These are phyloP conservation scores for Dendrobium nobile DNA, from an alignment of 106 monocot species.

Conservation along the genomic window DNA sequence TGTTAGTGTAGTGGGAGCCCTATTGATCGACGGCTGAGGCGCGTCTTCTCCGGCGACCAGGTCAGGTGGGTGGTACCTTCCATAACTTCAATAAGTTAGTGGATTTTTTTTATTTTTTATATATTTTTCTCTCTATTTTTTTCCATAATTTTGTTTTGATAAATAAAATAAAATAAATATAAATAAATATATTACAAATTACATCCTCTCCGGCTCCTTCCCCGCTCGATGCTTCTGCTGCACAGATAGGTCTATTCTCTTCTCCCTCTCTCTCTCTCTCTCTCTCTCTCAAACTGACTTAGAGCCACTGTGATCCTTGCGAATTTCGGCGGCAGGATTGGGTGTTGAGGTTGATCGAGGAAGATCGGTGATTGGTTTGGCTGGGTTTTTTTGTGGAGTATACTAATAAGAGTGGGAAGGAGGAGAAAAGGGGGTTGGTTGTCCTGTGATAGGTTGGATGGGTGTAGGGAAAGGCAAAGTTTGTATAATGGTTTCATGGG, in stretches of 20 bases:
- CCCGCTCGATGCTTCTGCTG: not conserved
- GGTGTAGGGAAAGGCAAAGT: not conserved
- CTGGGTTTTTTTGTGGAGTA: not conserved
- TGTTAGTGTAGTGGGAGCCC: not conserved
- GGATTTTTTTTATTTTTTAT: too few species aligned
- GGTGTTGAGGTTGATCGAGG: not conserved
- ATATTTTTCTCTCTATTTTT: too few species aligned
- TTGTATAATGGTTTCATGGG: slow-evolving; percentile 14
- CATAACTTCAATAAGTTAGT: too few species aligned
- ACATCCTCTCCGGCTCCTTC: not conserved
- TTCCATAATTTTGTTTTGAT: not conserved
- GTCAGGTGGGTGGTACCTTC: too few species aligned
- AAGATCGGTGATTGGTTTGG: not conserved
- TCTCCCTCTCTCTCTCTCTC: not conserved
- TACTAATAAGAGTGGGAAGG: too few species aligned
- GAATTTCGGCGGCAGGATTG: not conserved
- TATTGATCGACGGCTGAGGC: not conserved
- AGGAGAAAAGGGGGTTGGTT: not conserved
- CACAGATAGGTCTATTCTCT: not conserved
- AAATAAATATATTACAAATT: not conserved
- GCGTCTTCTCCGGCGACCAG: too few species aligned
- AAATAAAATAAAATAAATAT: not conserved
- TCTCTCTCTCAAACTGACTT: not conserved
- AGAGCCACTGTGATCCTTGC: not conserved
- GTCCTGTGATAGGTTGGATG: slow-evolving; percentile 3